These are phyloP conservation scores for Posidonia australis DNA, from an alignment of 106 monocot genomes.

Conservation along the genomic window DNA sequence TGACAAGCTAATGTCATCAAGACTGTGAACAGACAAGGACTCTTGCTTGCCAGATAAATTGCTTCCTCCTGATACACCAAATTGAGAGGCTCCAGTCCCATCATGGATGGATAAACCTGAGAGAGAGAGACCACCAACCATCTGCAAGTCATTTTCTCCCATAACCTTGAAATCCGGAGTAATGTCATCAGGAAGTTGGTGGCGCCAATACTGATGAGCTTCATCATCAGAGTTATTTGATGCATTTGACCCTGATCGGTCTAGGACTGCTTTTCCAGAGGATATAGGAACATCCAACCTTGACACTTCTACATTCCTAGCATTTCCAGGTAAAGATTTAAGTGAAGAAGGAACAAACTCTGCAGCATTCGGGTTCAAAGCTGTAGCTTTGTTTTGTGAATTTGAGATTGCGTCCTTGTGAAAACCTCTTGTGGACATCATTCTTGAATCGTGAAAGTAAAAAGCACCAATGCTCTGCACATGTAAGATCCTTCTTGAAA, in stretches of 20 bases:
- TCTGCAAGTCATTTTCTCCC: conserved; percentile 28
- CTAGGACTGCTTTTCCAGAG: conserved; percentile 30
- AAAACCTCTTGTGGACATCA: conserved; percentile 32
- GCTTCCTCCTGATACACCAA: conserved; percentile 11
- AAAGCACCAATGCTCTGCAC: background rate
- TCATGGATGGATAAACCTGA: conserved; percentile 57
- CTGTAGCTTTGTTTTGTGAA: conserved; percentile 28
- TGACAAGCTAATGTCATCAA: conserved; percentile 9
- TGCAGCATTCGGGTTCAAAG: conserved; percentile 76
- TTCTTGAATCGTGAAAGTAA: conserved; percentile 11
- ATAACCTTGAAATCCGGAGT: conserved; percentile 66
- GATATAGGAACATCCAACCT: conserved; percentile 12
- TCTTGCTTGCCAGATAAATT: conserved; percentile 14
- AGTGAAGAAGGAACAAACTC: conserved; percentile 77
- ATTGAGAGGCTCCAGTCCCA: conserved; percentile 23
- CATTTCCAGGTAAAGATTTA: conserved; percentile 21
- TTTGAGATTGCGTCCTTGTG: conserved; percentile 29
- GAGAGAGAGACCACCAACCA: conserved; percentile 28
- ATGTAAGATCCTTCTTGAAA: background rate
- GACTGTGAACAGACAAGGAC: conserved; percentile 8
- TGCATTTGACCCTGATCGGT: conserved; percentile 34
- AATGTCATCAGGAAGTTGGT: conserved; percentile 88
- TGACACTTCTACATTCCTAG: conserved; percentile 13
- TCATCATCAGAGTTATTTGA: conserved; percentile 67
- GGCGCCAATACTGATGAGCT: conserved; percentile 49